These are phyloP conservation scores for Triglochin maritima DNA, from an alignment of 106 monocot species.

Conservation along the genomic window DNA sequence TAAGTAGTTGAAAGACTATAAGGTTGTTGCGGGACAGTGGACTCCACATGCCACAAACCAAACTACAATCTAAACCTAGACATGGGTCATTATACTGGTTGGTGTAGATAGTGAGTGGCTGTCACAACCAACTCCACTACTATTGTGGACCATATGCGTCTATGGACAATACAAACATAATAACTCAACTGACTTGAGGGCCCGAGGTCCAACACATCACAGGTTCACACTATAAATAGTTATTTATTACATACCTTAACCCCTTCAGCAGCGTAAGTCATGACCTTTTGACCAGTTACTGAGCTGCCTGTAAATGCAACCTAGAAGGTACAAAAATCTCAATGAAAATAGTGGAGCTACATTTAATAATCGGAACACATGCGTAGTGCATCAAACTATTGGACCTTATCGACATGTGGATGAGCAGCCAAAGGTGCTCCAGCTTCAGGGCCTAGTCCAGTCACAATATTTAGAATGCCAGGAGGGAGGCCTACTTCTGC, in stretches of 20 bases:
- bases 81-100: too few species aligned
- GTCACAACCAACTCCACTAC: too few species aligned
- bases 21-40: too few species aligned
- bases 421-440: conserved; percentile 88
- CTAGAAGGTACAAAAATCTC: conserved; percentile 22
- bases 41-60: too few species aligned
- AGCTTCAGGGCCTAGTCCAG: conserved; percentile 87
- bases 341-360: background rate
- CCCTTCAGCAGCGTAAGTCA: conserved; percentile 76
- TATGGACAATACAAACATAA: too few species aligned
- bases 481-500: conserved; percentile 89
- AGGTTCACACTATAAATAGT: background rate
- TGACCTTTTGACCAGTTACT: conserved; percentile 78
- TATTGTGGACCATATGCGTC: too few species aligned
- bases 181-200: too few species aligned
- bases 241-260: conserved; percentile 52
- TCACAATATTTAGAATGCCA: conserved; percentile 86
- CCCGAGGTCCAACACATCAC: too few species aligned
- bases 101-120: too few species aligned
- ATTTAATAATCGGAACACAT: background rate
- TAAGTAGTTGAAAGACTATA: too few species aligned
- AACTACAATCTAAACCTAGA: too few species aligned
- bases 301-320: conserved; percentile 94
- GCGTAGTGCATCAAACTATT: background rate
- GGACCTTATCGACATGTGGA: conserved; percentile 90